A percentile compares a stretch with the other conserved stretches of the same genome.
Conservation (phyloP, 345 rosid genomes). For the Noccaea caerulescens region DNA sequence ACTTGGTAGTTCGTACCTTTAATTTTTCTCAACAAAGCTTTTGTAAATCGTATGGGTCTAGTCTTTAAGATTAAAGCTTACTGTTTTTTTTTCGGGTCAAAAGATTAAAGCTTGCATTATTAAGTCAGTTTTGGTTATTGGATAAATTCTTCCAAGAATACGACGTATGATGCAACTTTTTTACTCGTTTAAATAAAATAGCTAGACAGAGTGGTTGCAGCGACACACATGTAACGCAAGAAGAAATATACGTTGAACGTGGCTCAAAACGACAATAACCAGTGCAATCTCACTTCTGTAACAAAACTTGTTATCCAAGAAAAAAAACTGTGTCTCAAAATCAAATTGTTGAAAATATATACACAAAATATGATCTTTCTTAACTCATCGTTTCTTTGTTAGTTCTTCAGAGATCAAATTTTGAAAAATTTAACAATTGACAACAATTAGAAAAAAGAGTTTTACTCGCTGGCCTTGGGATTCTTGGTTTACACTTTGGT, state of each 20-base stretch:
- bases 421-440: background rate
- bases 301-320: constrained; percentile 16
- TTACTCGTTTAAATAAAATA: background rate
- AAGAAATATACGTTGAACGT: constrained; percentile 5
- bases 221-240: background rate
- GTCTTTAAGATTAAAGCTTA: background rate
- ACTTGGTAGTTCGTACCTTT: background rate
- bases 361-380: background rate
- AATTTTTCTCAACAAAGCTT: background rate
- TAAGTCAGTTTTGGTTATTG: too few species aligned
- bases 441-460: background rate
- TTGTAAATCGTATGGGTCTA: constrained; percentile 12
- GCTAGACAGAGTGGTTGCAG: background rate
- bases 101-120: too few species aligned
- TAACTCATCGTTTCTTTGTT: constrained; percentile 3
- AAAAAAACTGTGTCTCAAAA: background rate
- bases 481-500: background rate
- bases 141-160: too few species aligned
- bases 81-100: too few species aligned
- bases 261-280: constrained; percentile 4
- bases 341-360: background rate
- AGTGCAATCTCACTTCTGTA: background rate
- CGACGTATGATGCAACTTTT: background rate
- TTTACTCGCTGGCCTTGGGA: background rate
- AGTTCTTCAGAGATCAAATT: background rate